Evolutionary conservation across 2,329 filamentous ascomycete species (phyloP), one percentile per base, ranked within the genome.

Genomic region (Beauveria sp.): DNA sequence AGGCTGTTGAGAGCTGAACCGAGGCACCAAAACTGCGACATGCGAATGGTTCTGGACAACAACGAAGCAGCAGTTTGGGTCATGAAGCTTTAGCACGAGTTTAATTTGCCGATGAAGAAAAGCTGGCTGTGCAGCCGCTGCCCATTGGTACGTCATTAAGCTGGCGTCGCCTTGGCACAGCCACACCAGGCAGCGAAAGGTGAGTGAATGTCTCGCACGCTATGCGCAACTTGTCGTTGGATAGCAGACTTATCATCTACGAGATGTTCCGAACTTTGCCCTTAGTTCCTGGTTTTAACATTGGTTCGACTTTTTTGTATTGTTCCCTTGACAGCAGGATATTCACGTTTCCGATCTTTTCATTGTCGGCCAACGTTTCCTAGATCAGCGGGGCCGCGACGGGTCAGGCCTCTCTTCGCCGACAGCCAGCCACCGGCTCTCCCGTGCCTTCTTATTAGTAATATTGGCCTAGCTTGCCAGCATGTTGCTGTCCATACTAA

Each of bases 141-240:
- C 38, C 26, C 16, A 56, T 56, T 61, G 58, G 45, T 55, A 61
- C 58, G 58, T 61, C 58, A 61, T 56, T 24, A 50, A 61, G 45
- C 34, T 38, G 30, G 58, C 58, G 58, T 46, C 30, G 52, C 30
- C 58, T 61, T 52, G 53, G 60, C 60, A 61, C 60, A 61, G 60
- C 60, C 60, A 61, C 60, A 51, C 51, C 28, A 9, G 30, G 28
- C 40, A 38, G 24, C 8, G 18, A 14, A 61, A 30, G 51, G 9
- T 18, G 4, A 38, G 30, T 7, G 20, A 50, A 30, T 52, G 47
- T 59, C 34, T 51, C 46, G 51, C 47, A 34, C 7, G 2, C 16
- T 58, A 30, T 49, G 55, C 45, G 55, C 28, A 26, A 16, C 26
- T 12, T 12, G 9, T 12, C 20, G 53, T n/a, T 14, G 5, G 14